A percentile compares a stretch with the other conserved stretches of the same genome.
Evolutionary conservation across 208 protist genomes (phyloP).

Genomic region (Trypanosoma platydactyli): DNA sequence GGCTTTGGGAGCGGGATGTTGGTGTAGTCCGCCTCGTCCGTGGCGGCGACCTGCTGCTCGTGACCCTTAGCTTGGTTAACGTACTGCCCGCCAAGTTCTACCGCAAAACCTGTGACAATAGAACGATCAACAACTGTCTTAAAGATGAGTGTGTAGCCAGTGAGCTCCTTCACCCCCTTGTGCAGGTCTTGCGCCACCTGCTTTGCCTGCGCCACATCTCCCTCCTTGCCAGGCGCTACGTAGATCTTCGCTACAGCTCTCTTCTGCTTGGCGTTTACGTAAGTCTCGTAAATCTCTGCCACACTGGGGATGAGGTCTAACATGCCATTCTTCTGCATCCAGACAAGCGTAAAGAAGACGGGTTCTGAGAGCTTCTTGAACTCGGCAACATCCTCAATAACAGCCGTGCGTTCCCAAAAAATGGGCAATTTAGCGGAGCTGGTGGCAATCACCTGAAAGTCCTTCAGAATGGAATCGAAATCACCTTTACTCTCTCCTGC

Average conservation of each 20-base stretch:
- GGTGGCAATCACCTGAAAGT: slow-evolving; percentile 75
- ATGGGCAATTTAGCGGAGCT: slow-evolving; percentile 73
- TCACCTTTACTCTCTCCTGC: slow-evolving; percentile 63
- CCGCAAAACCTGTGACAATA: slow-evolving; percentile 85
- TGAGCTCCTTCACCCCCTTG: slow-evolving; percentile 65
- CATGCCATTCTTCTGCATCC: slow-evolving; percentile 92
- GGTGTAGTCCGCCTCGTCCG: slow-evolving; percentile 83
- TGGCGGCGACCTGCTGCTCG: slow-evolving; percentile 26
- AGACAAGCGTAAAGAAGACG: slow-evolving; percentile 84
- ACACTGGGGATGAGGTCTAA: slow-evolving; percentile 83
- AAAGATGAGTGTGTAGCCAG: slow-evolving; percentile 59
- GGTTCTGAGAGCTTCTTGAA: slow-evolving; percentile 82
- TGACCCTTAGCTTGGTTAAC: slow-evolving; percentile 75
- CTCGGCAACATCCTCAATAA: slow-evolving; percentile 67
- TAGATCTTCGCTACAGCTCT: slow-evolving; percentile 79
- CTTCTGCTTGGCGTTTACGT: slow-evolving; percentile 89
- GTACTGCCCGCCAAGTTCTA: slow-evolving; percentile 82
- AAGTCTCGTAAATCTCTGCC: slow-evolving; percentile 82
- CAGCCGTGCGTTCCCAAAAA: slow-evolving; percentile 86
- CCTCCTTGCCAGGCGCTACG: slow-evolving; percentile 69
- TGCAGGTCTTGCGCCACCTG: slow-evolving; percentile 69
- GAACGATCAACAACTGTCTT: slow-evolving; percentile 84
- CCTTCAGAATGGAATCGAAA: slow-evolving; percentile 74
- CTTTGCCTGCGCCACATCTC: slow-evolving; percentile 59
- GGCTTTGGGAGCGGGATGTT: slow-evolving; percentile 62